Base-by-base conservation (phyloP, 2,329 filamentous ascomycete genomes). In the Aspergillus sp. region DNA sequence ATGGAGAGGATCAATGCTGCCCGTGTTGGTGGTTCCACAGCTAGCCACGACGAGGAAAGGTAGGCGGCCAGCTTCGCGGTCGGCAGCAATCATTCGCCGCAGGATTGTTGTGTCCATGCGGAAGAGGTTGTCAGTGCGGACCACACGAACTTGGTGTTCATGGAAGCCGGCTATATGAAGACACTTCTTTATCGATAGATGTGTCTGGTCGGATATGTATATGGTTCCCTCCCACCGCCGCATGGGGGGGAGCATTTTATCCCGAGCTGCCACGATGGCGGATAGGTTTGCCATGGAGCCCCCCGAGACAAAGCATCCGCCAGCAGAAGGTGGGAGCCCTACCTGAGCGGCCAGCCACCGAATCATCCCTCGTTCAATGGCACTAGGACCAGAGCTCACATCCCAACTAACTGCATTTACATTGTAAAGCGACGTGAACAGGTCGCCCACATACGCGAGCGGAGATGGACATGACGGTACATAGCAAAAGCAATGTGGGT, bases 261-360 rank as follows among this genome's bases (percentile, higher is more conserved):
- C 60, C 19, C 61, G 53, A 2, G 61, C 61, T 13, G 55, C 45
- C 2, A 47, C 36, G 10, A 62, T n/a, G 9, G 61, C 61, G 2
- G 57, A 60, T 31, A 64, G 34, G 19, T 58, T 59, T 1, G 60
- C 61, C 54, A 62, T 57, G 1, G 61, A 64, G 3, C 53, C 60
- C 13, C 61, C 58, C 3, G 57, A 58, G 3, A 64, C 60, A 20
- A 56, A 61, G 6, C 43, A 48, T 3, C 61, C 61, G 10, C 54
- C 58, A 4, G 58, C 50, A 6, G 57, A 3, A 2, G 43, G 10
- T 4, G 36, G 36, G 5, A 45, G 23, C 5, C 43, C 43, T 5
- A 19, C 13, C 5, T 31, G 43, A 11, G 6, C 13, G 13, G 21
- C 21, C 11, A 45, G 5, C 43, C 43, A 45, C 6, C 2, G 5